These are phyloP conservation scores for Candida nitratophila DNA, from an alignment of 805 yeast species.

Conservation along the genomic window DNA sequence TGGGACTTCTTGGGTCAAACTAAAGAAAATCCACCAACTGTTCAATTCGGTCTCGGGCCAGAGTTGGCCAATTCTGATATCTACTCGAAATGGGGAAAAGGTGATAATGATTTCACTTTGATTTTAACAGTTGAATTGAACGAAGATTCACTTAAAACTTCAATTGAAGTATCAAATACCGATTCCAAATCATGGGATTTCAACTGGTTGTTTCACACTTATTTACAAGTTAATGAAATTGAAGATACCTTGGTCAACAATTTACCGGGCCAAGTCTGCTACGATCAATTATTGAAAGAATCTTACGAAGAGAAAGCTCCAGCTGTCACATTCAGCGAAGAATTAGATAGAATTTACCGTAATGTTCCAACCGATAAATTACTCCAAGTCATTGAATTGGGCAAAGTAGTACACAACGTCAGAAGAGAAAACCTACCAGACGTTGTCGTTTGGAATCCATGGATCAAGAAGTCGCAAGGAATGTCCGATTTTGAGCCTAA, in stretches of 20 bases:
- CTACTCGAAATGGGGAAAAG: slow-evolving; percentile 46
- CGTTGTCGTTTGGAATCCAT: slow-evolving; percentile 96
- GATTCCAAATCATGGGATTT: slow-evolving; percentile 65
- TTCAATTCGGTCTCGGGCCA: slow-evolving; percentile 88
- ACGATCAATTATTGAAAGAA: slow-evolving; percentile 66
- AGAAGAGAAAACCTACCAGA: slow-evolving; percentile 52
- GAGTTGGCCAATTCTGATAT: slow-evolving; percentile 66
- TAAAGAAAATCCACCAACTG: slow-evolving; percentile 60
- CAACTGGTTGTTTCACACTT: slow-evolving; percentile 94
- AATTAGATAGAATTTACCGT: slow-evolving; percentile 80
- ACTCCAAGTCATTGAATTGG: slow-evolving; percentile 64
- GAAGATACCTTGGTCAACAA: slow-evolving; percentile 74
- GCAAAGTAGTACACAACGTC: slow-evolving; percentile 64
- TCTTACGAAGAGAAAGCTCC: slow-evolving; percentile 68
- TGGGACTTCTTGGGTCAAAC: slow-evolving; percentile 96
- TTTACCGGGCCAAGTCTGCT: slow-evolving; percentile 62
- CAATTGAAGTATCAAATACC: slow-evolving; percentile 70
- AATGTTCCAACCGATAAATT: slow-evolving; percentile 45
- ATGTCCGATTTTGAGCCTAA: slow-evolving; percentile 90
- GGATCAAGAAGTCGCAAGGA: slow-evolving; percentile 74
- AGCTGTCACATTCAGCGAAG: slow-evolving; percentile 63
- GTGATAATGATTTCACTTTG: slow-evolving; percentile 66
- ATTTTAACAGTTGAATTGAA: slow-evolving; percentile 60
- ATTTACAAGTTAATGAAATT: slow-evolving; percentile 68
- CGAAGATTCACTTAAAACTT: slow-evolving; percentile 52